Percentiles rank a stretch among this genome's conserved stretches.
Evolutionary conservation across 495 filamentous ascomycete species (phyloP).

Genomic region (Hyaloscypha finlandica): DNA sequence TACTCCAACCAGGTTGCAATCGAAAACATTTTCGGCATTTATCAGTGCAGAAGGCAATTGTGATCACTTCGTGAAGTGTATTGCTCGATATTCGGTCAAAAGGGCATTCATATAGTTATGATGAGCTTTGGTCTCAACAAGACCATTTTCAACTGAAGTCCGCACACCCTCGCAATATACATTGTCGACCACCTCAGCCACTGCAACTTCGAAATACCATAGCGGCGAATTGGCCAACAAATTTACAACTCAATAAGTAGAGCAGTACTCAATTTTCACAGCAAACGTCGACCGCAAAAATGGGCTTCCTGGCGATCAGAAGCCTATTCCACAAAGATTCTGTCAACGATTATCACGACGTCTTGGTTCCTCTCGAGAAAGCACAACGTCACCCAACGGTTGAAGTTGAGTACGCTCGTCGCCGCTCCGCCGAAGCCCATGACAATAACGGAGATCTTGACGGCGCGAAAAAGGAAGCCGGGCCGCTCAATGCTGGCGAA

Average conservation of each 20-base stretch:
- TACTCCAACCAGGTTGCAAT: background rate
- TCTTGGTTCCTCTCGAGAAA: constrained; percentile 48
- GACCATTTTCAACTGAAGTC: background rate
- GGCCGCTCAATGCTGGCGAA: constrained; percentile 22
- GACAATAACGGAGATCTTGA: constrained; percentile 15
- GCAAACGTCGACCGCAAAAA: background rate
- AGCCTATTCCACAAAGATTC: constrained; percentile 35
- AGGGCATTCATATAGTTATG: background rate
- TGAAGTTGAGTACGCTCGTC: constrained; percentile 36
- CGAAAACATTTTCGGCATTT: background rate
- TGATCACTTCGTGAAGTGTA: background rate
- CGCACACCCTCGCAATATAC: background rate
- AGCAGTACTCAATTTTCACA: background rate
- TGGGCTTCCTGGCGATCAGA: constrained; percentile 10
- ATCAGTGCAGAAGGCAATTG: background rate
- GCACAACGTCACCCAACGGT: constrained; percentile 46
- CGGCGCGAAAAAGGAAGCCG: constrained; percentile 12
- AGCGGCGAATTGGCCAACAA: background rate
- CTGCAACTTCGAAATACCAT: background rate
- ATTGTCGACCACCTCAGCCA: background rate
- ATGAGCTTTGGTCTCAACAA: background rate
- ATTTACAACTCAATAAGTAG: background rate
- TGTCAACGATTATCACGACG: constrained; percentile 44
- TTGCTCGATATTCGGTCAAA: background rate
- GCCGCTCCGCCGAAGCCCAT: constrained; percentile 34